phyloP scores from a whole-genome alignment of 2,329 filamentous ascomycete genomes.

The Clathrospora elynae region DNA sequence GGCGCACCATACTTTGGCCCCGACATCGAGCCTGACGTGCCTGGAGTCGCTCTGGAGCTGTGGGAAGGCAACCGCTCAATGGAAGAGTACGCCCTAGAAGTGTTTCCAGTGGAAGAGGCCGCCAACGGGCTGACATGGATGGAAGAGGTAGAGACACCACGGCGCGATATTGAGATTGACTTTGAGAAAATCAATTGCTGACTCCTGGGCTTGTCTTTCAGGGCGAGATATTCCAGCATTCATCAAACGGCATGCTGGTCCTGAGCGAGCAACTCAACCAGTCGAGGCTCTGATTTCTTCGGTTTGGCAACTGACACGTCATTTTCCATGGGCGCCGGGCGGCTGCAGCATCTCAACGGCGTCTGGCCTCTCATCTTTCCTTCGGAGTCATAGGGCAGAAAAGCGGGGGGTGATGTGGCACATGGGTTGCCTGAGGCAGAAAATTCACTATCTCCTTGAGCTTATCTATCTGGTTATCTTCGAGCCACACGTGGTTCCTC shows the following conservation, averaged over 20 bases:
- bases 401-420: constrained; percentile 27
- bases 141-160: constrained; percentile 58
- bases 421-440: constrained; percentile 9
- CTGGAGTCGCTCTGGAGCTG: constrained; percentile 75
- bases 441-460: constrained; percentile 11
- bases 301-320: constrained; percentile 19
- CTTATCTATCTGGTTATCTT: constrained; percentile 11
- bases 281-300: constrained; percentile 37
- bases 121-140: constrained; percentile 96
- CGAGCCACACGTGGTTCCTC: constrained; percentile 10
- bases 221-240: constrained; percentile 37
- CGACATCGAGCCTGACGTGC: constrained; percentile 65
- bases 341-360: constrained; percentile 28
- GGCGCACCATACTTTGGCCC: constrained; percentile 68
- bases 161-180: constrained; percentile 43
- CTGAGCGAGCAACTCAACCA: constrained; percentile 43
- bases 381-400: constrained; percentile 26
- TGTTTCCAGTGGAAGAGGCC: constrained; percentile 92
- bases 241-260: constrained; percentile 35
- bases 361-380: constrained; percentile 18
- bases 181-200: constrained; percentile 48
- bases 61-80: constrained; percentile 92
- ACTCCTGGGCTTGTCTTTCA: constrained; percentile 35
- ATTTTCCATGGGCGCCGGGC: constrained; percentile 27
- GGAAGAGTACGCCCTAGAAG: constrained; percentile 92